Conservation (phyloP, 139 green algal genomes). For the Picochlorum costavermella region DNA sequence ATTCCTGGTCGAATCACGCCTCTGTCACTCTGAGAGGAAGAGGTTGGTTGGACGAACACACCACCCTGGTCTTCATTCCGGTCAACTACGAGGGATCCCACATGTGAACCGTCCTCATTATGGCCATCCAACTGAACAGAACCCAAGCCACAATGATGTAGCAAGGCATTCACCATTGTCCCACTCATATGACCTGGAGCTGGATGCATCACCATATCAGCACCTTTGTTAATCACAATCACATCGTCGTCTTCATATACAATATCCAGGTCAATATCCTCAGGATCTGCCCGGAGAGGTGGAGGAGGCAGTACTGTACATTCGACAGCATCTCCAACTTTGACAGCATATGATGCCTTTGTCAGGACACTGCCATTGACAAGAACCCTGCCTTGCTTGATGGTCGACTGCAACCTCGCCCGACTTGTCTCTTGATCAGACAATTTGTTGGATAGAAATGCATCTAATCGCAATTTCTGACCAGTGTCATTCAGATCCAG, state of each 20-base stretch:
- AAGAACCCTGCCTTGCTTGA: slow-evolving; percentile 47
- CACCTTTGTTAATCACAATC: slow-evolving; percentile 88
- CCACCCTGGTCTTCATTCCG: not conserved
- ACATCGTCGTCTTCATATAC: slow-evolving; percentile 88
- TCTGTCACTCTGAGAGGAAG: not conserved
- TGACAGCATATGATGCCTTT: slow-evolving; percentile 43
- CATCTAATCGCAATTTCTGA: slow-evolving; percentile 39
- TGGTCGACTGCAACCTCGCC: slow-evolving; percentile 49
- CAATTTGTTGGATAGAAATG: slow-evolving; percentile 38
- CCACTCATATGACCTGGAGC: slow-evolving; percentile 61
- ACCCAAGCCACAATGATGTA: slow-evolving; percentile 67
- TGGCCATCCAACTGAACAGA: not conserved
- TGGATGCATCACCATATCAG: slow-evolving; percentile 89
- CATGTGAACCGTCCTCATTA: slow-evolving; percentile 6
- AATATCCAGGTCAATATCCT: slow-evolving; percentile 78
- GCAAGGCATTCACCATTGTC: slow-evolving; percentile 96
- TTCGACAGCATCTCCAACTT: slow-evolving; percentile 53
- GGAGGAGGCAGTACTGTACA: slow-evolving; percentile 38
- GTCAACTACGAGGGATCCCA: not conserved
- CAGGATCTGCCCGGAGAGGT: slow-evolving; percentile 48
- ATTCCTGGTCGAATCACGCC: slow-evolving; percentile 81
- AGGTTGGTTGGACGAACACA: not conserved
- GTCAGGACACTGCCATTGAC: slow-evolving; percentile 46
- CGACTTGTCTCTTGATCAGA: slow-evolving; percentile 37
- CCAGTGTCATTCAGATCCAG: not conserved